Evolutionary conservation across 139 green algal genomes (phyloP).

Genomic region (Tetradesmus lagerheimii): DNA sequence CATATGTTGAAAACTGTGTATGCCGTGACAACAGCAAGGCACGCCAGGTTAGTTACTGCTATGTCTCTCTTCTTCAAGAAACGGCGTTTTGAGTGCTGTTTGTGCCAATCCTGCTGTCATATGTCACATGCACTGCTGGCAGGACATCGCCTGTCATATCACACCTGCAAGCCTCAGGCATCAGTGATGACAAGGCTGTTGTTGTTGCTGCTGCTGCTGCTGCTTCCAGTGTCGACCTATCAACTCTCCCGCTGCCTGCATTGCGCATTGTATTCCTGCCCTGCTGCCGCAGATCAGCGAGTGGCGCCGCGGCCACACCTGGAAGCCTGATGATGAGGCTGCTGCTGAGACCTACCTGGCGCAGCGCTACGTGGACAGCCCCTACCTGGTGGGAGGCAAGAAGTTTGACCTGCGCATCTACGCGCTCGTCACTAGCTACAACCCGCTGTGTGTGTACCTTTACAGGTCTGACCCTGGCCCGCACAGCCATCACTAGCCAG

Average conservation of each 20-base stretch:
- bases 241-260: not conserved
- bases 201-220: conserved; percentile 41
- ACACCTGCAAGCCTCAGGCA: conserved; percentile 67
- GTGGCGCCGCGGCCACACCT: conserved; percentile 66
- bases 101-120: no score
- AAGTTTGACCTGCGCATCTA: conserved; percentile 95
- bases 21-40: no score
- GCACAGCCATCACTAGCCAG: no score
- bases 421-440: conserved; percentile 78
- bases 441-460: conserved; percentile 74
- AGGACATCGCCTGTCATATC: no score
- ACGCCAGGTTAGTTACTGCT: no score
- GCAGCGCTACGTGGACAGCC: conserved; percentile 62
- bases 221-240: not conserved
- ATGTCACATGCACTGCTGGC: no score
- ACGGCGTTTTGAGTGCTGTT: no score
- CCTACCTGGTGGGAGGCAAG: conserved; percentile 74
- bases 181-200: conserved; percentile 81
- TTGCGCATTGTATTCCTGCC: not conserved
- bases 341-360: conserved; percentile 84
- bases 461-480: conserved; percentile 66
- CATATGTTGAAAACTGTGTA: no score
- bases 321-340: conserved; percentile 66
- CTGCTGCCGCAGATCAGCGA: conserved; percentile 67
- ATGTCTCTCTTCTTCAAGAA: no score